These are phyloP conservation scores for Calonectria fujianensis DNA, from an alignment of 2,329 filamentous ascomycete species.

Conservation along the genomic window DNA sequence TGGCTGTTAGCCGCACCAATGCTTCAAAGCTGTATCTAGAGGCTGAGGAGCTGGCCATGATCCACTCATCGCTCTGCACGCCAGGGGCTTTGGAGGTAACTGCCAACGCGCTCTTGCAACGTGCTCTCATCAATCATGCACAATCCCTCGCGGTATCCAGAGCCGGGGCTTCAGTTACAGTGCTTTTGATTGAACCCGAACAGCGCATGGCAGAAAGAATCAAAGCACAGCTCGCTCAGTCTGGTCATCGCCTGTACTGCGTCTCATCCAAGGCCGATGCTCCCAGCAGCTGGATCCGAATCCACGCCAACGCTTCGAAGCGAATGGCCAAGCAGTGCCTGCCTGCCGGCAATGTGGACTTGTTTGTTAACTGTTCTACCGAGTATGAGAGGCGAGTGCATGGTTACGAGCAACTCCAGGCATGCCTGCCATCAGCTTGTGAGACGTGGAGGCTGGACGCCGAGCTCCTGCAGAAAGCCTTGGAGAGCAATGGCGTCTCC, in stretches of 20 bases:
- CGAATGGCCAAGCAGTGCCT: constrained; percentile 7
- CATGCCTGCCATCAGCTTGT: not conserved
- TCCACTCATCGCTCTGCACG: not conserved
- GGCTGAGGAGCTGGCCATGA: not conserved
- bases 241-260: not conserved
- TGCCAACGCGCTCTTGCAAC: not conserved
- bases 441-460: constrained; percentile 1
- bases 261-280: not conserved
- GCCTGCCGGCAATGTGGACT: not conserved
- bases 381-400: not conserved
- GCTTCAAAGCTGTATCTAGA: not conserved
- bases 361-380: not conserved
- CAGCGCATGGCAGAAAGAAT: not conserved
- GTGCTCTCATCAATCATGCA: not conserved
- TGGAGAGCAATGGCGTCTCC: not conserved
- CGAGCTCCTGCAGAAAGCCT: not conserved
- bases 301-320: constrained; percentile 1
- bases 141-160: not conserved
- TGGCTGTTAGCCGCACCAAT: not conserved
- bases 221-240: not conserved
- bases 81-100: not conserved
- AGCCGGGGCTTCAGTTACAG: not conserved
- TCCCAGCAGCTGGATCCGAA: not conserved
- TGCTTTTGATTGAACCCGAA: not conserved
- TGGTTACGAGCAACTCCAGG: not conserved